Conservation (phyloP, 352 stramenopile genomes). For the Pythium guiyangense region DNA sequence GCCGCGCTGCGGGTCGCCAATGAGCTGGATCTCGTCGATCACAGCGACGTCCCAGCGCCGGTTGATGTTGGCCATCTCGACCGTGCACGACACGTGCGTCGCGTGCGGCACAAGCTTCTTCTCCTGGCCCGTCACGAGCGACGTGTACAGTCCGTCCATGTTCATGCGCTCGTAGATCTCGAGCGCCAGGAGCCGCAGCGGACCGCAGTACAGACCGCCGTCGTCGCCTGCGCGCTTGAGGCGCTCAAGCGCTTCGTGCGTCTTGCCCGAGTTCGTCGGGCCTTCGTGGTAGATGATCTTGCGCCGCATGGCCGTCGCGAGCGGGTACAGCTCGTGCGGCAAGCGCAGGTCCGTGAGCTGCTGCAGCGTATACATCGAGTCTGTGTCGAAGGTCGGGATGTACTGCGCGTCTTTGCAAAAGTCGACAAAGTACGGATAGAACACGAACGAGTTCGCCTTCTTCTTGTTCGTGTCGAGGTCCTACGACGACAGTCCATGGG, state of each 20-base stretch:
- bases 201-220: constrained; percentile 92
- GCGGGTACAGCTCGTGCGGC: constrained; percentile 82
- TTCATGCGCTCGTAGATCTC: constrained; percentile 96
- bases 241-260: constrained; percentile 90
- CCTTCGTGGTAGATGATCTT: constrained; percentile 91
- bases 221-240: constrained; percentile 86
- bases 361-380: constrained; percentile 44
- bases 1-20: constrained; percentile 89
- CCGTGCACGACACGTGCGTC: constrained; percentile 81
- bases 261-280: constrained; percentile 97
- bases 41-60: constrained; percentile 89
- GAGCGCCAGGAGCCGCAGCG: constrained; percentile 91
- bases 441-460: constrained; percentile 50
- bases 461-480: constrained; percentile 36
- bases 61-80: constrained; percentile 88
- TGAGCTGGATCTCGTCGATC: constrained; percentile 95
- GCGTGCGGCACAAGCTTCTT: constrained; percentile 83
- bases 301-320: constrained; percentile 69
- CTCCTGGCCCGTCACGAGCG: constrained; percentile 96
- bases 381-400: constrained; percentile 25
- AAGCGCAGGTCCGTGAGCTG: constrained; percentile 70
- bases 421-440: constrained; percentile 73
- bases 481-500: constrained; percentile 3
- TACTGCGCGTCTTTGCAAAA: constrained; percentile 45
- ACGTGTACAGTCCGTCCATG: constrained; percentile 91